Base-by-base conservation (phyloP, 2,329 filamentous ascomycete species). In the Paracorniculantispora psalliotae region DNA sequence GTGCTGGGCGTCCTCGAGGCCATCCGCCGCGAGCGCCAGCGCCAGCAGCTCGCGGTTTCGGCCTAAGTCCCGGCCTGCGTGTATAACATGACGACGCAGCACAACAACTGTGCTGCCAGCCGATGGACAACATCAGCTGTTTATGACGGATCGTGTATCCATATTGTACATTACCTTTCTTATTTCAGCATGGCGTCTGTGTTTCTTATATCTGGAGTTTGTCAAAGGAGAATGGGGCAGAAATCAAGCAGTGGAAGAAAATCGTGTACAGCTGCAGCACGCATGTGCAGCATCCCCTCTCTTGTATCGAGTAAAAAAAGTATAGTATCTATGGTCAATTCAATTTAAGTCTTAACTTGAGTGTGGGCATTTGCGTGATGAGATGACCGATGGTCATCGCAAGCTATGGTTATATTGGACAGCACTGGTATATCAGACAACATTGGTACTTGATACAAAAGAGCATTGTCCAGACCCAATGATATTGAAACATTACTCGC, bases 1-100 rank as follows among this genome's bases (percentile, higher is more conserved):
- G 78, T 84, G 59, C 80, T 84, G 58, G 80, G 81, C 41, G 81
- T 85, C 30, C 71, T 86, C 35, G 83, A 86, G 69, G 77, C 81
- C 52, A 73, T 82, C 63, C 77, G 81, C 44, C 68, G 74, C 46
- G 76, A 78, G 62, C 74, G 75, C 57, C 71, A 75, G 44, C 67
- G 66, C 56, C 71, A 73, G 39, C 57, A 63, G 19, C 57, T 57
- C 17, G 47, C 21, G 30, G n/a, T 61, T 46, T 61, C 52, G 46
- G 37, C 10, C n/a, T n/a, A n/a, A n/a, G 19, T 50, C 21, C 39
- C 39, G n/a, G 19, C 43, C n/a, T n/a, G 28, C 53, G 46, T 59
- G 55, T 56, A 46, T 50, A 59, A 46, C 39, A 47, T 53, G 48
- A 54, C 35, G 56, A 52, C 41, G 41, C 28, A 30, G 51, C 47